These are phyloP conservation scores for Agrocybe chaxingu DNA, from an alignment of 768 basidiomycete species.

Conservation along the genomic window DNA sequence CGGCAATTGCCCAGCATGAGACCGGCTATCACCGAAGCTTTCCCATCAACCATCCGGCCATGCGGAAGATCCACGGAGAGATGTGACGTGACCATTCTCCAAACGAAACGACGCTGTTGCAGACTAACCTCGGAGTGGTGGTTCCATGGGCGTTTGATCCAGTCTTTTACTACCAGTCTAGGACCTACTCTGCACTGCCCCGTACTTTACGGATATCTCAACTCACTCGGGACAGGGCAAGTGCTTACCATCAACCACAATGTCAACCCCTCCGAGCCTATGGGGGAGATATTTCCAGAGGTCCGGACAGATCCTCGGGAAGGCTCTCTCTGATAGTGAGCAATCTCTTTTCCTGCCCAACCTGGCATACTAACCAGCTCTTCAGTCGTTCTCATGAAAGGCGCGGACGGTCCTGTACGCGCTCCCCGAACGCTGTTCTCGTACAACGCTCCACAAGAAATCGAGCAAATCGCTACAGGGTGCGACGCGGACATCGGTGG, in stretches of 20 bases:
- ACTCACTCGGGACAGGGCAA: no score
- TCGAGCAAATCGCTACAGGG: slow-evolving; percentile 69
- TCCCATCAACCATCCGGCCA: no score
- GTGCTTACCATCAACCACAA: slow-evolving; percentile 6
- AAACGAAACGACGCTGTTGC: no score
- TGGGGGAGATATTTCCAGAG: slow-evolving; percentile 30
- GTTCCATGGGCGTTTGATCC: no score
- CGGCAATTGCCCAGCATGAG: no score
- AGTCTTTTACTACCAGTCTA: no score
- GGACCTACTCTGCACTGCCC: no score
- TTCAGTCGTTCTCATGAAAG: slow-evolving; percentile 75
- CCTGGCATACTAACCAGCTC: neutral
- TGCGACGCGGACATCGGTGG: slow-evolving; percentile 91
- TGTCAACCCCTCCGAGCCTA: slow-evolving; percentile 30
- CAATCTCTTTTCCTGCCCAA: slow-evolving; percentile 2
- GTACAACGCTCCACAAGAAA: slow-evolving; percentile 57
- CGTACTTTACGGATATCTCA: no score
- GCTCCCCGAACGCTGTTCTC: slow-evolving; percentile 54
- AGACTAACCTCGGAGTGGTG: no score
- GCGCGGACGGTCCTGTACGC: slow-evolving; percentile 61
- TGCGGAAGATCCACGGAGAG: no score
- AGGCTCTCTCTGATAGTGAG: slow-evolving; percentile 33
- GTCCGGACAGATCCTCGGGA: slow-evolving; percentile 32
- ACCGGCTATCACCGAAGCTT: no score
- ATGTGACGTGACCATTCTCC: no score